phyloP scores from a whole-genome alignment of 1,284 basidiomycete species.

The Ustilago cynodontis region DNA sequence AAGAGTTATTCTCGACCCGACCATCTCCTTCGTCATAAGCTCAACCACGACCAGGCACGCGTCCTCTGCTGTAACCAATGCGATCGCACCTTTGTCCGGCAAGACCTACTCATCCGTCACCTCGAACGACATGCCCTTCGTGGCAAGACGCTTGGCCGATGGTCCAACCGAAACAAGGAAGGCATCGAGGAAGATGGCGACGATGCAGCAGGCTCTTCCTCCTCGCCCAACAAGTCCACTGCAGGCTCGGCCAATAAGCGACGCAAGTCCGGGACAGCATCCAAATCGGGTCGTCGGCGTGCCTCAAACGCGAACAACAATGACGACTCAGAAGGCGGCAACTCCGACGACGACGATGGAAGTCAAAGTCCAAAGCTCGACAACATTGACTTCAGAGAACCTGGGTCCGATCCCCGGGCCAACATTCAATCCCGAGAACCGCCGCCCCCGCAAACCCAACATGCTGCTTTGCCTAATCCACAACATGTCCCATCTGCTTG shows the following conservation, averaged over 20 bases:
- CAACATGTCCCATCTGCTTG: slow-evolving; percentile 22
- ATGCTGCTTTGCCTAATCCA: neutral
- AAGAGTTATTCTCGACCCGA: slow-evolving; percentile 59
- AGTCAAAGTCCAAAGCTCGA: slow-evolving; percentile 7
- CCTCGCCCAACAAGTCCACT: slow-evolving; percentile 14
- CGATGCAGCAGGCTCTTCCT: slow-evolving; percentile 16
- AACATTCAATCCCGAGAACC: slow-evolving; percentile 14
- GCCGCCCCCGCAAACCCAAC: neutral
- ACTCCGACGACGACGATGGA: slow-evolving; percentile 21
- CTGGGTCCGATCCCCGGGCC: neutral
- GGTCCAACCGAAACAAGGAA: slow-evolving; percentile 52
- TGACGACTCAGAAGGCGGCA: slow-evolving; percentile 15
- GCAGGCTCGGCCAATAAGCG: slow-evolving; percentile 15
- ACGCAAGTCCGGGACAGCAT: slow-evolving; percentile 15
- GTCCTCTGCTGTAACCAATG: slow-evolving; percentile 57
- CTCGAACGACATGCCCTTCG: slow-evolving; percentile 55
- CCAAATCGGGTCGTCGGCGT: slow-evolving; percentile 12
- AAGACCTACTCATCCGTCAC: slow-evolving; percentile 58
- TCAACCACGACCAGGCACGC: slow-evolving; percentile 57
- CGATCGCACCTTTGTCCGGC: slow-evolving; percentile 60
- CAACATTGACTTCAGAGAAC: neutral
- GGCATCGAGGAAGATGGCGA: slow-evolving; percentile 36
- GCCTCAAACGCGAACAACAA: neutral
- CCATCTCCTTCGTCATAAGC: slow-evolving; percentile 58
- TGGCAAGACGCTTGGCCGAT: slow-evolving; percentile 57